phyloP scores from a whole-genome alignment of 345 rosid genomes.

The Eutrema heterophyllum region DNA sequence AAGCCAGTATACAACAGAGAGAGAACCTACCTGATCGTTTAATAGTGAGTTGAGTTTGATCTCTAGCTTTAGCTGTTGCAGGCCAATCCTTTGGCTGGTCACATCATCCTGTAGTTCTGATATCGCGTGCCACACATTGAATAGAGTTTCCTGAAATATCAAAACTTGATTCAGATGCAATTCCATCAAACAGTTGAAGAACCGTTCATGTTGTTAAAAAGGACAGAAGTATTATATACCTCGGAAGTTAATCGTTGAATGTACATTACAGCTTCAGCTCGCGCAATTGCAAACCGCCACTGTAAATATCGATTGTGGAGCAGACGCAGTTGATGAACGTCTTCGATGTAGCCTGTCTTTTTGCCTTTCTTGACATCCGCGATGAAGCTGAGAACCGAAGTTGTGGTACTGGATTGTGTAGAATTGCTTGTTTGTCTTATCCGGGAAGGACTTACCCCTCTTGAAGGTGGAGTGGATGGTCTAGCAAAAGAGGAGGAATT shows the following conservation, averaged over 20 bases:
- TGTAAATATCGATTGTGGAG: slow-evolving; percentile 81
- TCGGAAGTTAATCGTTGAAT: slow-evolving; percentile 66
- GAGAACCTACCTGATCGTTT: slow-evolving; percentile 58
- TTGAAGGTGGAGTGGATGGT: slow-evolving; percentile 68
- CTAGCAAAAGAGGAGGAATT: slow-evolving; percentile 38
- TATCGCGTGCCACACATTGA: slow-evolving; percentile 64
- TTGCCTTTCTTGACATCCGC: slow-evolving; percentile 77
- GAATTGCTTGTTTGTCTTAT: slow-evolving; percentile 52
- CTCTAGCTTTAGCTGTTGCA: slow-evolving; percentile 69
- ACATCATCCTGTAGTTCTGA: slow-evolving; percentile 64
- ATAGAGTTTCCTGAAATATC: slow-evolving; percentile 62
- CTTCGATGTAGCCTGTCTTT: slow-evolving; percentile 66
- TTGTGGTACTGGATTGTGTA: slow-evolving; percentile 50
- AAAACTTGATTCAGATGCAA: slow-evolving; percentile 10
- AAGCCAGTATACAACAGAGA: slow-evolving; percentile 1
- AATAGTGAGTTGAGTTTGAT: slow-evolving; percentile 70
- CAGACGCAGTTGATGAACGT: slow-evolving; percentile 84
- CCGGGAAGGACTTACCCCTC: slow-evolving; percentile 81
- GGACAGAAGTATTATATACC: slow-evolving; percentile 42
- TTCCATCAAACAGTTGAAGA: not conserved
- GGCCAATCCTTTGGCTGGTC: slow-evolving; percentile 53
- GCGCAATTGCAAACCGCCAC: slow-evolving; percentile 88
- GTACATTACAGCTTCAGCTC: slow-evolving; percentile 62
- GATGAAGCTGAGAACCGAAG: slow-evolving; percentile 86
- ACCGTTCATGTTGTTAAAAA: not conserved